These are phyloP conservation scores for Neurospora intermedia DNA, from an alignment of 495 filamentous ascomycete species.

Conservation along the genomic window DNA sequence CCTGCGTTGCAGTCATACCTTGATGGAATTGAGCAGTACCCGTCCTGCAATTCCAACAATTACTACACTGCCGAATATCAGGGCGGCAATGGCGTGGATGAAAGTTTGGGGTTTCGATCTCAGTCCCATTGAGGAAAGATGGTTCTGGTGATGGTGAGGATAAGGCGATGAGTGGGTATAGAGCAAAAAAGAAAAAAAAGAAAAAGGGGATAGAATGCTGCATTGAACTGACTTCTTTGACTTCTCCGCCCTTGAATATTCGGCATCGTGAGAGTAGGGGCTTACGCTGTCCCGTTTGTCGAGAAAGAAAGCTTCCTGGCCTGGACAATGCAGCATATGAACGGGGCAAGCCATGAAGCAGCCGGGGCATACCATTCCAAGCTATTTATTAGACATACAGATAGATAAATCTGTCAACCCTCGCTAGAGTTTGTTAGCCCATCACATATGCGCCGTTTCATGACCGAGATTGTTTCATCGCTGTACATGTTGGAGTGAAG, in stretches of 20 bases:
- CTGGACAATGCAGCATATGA: not conserved
- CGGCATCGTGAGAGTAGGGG: not conserved
- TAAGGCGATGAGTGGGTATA: not conserved
- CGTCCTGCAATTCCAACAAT: not conserved
- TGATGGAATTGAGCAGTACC: not conserved
- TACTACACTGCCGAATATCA: not conserved
- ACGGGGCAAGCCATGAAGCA: not conserved
- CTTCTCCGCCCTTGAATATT: not conserved
- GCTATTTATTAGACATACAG: no score
- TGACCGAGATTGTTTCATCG: not conserved
- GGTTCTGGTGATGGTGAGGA: not conserved
- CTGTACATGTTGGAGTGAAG: not conserved
- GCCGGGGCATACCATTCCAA: no score
- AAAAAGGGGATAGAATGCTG: no score
- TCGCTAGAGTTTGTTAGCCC: not conserved
- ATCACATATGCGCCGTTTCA: not conserved
- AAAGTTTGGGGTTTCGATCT: not conserved
- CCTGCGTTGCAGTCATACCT: not conserved
- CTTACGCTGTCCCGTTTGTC: not conserved
- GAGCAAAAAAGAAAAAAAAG: not conserved
- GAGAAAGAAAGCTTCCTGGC: not conserved
- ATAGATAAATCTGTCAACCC: not conserved
- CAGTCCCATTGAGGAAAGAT: not conserved
- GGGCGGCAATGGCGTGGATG: not conserved
- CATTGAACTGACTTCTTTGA: no score